Base-by-base conservation (phyloP, 495 filamentous ascomycete species). In the Annulohypoxylon nitens region DNA sequence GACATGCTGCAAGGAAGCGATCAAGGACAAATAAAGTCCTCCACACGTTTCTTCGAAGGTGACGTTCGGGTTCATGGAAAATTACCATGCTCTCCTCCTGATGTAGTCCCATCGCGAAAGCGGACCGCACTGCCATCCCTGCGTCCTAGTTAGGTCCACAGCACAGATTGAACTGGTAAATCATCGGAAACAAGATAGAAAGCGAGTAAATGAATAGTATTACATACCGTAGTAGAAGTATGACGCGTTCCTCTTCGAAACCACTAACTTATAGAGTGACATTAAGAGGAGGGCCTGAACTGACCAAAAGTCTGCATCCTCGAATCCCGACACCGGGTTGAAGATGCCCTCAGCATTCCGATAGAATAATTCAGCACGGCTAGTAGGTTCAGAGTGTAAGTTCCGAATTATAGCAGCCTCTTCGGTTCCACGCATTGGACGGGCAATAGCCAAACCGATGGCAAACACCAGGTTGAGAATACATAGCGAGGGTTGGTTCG, bases 51-150 rank as follows among this genome's bases (percentile, higher is more conserved):
- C 82, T 82, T 50, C 89, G 82, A 16, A 83, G 74, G 20, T 60
- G 73, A 75, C 85, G 81, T 55, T 88, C 81, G 4, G 81, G 78
- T 4, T 69, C 57, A 8, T 71, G 73, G 75, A 88, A 89, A 33
- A 88, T 83, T 11, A 80, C 77, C 81, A 89, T 83, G 11, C 86
- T 89, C 65, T 91, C 89, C 66, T 88, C 88, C 58, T 88, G 81
- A 71, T 91, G 89, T 16, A 91, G 75, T 14, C 89, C 89, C 34
- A 90, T 64, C 14, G 89, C 86, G 73, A 87, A 87, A 14, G 88
- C 87, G 30, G 87, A 88, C 1, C 88, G 85, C 14, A 90, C 85
- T 48, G 89, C 89, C 89, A 91, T 91, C 10, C 88, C 88, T 87
- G 45, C 25, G 14, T 53, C 33, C 30, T 45, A 69, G 59, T 78